Evolutionary conservation across 2,329 filamentous ascomycete genomes (phyloP).

Genomic region (Colletotrichum eleusines): DNA sequence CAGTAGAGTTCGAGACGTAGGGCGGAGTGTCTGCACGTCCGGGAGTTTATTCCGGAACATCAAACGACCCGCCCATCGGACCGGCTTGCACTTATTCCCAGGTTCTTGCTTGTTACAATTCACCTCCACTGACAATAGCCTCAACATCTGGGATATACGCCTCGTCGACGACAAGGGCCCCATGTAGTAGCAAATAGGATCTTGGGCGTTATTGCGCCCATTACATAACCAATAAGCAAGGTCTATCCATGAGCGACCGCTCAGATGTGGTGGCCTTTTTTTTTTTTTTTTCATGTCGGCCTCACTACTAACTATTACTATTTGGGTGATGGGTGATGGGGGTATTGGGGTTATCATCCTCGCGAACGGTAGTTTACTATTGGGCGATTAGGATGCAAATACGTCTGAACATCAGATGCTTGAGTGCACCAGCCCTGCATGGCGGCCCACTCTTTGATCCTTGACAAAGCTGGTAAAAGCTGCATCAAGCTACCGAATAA

Average conservation of each 20-base stretch:
- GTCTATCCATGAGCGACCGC: not conserved
- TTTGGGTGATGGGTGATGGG: not conserved
- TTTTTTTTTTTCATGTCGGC: not conserved
- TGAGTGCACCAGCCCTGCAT: constrained; percentile 13
- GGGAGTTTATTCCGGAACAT: not conserved
- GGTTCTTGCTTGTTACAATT: not conserved
- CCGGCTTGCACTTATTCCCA: not conserved
- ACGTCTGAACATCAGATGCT: constrained; percentile 1
- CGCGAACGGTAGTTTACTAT: too few species aligned
- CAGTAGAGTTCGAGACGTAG: not conserved
- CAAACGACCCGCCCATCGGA: not conserved
- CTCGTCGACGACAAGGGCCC: too few species aligned
- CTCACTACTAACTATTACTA: too few species aligned
- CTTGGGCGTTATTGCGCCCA: not conserved
- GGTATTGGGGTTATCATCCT: not conserved
- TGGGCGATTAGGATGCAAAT: not conserved
- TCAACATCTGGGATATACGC: not conserved
- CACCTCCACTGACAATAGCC: not conserved
- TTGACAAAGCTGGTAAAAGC: not conserved
- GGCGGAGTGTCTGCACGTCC: not conserved
- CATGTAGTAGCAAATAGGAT: not conserved
- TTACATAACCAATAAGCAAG: not conserved
- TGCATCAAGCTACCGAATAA: constrained; percentile 20
- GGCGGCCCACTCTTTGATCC: constrained; percentile 9
- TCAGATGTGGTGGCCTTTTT: not conserved